Conservation (phyloP, 805 yeast genomes). For the Millerozyma acaciae region DNA sequence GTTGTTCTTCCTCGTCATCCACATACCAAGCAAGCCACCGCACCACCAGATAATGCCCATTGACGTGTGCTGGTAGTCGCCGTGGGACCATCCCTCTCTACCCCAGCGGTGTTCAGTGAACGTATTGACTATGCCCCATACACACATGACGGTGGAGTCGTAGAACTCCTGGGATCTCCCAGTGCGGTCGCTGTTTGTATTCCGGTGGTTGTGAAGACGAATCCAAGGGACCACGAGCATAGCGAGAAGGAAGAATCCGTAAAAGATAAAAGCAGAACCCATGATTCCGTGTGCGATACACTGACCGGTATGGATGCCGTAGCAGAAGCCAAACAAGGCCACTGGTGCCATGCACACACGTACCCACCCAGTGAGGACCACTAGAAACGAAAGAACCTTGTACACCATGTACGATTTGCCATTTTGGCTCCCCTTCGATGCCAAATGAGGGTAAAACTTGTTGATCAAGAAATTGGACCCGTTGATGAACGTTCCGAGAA, state of each 20-base stretch:
- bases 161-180: conserved; percentile 70
- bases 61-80: conserved; percentile 91
- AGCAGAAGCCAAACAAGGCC: conserved; percentile 84
- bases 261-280: conserved; percentile 84
- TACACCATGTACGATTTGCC: conserved; percentile 29
- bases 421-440: conserved; percentile 35
- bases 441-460: conserved; percentile 31
- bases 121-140: conserved; percentile 92
- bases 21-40: conserved; percentile 84
- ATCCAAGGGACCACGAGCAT: conserved; percentile 76
- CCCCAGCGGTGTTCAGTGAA: conserved; percentile 98
- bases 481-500: conserved; percentile 52
- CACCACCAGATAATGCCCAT: conserved; percentile 98
- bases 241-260: conserved; percentile 67
- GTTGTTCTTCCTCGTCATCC: conserved; percentile 54
- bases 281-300: conserved; percentile 96
- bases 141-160: conserved; percentile 75
- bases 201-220: conserved; percentile 38
- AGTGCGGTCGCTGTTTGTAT: conserved; percentile 13
- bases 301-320: conserved; percentile 81
- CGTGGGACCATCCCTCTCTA: conserved; percentile 79
- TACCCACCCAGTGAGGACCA: conserved; percentile 68
- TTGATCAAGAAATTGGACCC: conserved; percentile 46
- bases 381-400: conserved; percentile 43
- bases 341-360: conserved; percentile 77